Evolutionary conservation across 2,329 filamentous ascomycete species (phyloP).

Genomic region (Fonsecaea pugnacius): DNA sequence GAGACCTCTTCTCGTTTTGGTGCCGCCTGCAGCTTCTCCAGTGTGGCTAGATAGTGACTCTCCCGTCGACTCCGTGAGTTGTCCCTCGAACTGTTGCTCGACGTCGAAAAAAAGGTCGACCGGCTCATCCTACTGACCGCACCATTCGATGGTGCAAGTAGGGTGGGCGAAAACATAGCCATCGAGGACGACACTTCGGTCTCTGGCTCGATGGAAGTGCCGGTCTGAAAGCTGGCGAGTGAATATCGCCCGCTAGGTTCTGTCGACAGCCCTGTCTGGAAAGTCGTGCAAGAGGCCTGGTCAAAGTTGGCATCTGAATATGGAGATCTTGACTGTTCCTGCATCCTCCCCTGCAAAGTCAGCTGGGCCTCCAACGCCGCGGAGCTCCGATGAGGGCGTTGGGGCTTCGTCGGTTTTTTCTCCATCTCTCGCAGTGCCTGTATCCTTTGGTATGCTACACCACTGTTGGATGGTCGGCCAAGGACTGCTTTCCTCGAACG

Average conservation of each 20-base stretch:
- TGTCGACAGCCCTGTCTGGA: slow-evolving; percentile 33
- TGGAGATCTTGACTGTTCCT: slow-evolving; percentile 5
- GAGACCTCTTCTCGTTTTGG: slow-evolving; percentile 35
- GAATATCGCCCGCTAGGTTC: slow-evolving; percentile 32
- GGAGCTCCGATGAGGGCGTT: slow-evolving; percentile 6
- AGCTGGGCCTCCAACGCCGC: slow-evolving; percentile 8
- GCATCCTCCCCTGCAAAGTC: slow-evolving; percentile 5
- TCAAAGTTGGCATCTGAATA: slow-evolving; percentile 27
- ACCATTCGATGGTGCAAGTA: slow-evolving; percentile 8
- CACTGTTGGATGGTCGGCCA: slow-evolving; percentile 35
- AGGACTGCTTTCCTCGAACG: slow-evolving; percentile 54
- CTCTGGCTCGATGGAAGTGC: slow-evolving; percentile 27
- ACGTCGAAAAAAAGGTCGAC: slow-evolving; percentile 32
- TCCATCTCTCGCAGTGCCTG: slow-evolving; percentile 16
- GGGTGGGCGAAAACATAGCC: slow-evolving; percentile 16
- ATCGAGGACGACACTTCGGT: slow-evolving; percentile 20
- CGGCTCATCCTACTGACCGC: slow-evolving; percentile 24
- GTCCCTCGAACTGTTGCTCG: slow-evolving; percentile 26
- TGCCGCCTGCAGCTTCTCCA: slow-evolving; percentile 32
- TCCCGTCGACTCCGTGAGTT: slow-evolving; percentile 23
- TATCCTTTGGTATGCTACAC: slow-evolving; percentile 44
- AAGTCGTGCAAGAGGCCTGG: slow-evolving; percentile 32
- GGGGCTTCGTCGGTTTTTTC: slow-evolving; percentile 2
- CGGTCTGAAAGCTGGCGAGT: slow-evolving; percentile 32
- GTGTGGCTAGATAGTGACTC: slow-evolving; percentile 27